Evolutionary conservation across 2,329 filamentous ascomycete species (phyloP).

Genomic region (Aspergillus neotritici): DNA sequence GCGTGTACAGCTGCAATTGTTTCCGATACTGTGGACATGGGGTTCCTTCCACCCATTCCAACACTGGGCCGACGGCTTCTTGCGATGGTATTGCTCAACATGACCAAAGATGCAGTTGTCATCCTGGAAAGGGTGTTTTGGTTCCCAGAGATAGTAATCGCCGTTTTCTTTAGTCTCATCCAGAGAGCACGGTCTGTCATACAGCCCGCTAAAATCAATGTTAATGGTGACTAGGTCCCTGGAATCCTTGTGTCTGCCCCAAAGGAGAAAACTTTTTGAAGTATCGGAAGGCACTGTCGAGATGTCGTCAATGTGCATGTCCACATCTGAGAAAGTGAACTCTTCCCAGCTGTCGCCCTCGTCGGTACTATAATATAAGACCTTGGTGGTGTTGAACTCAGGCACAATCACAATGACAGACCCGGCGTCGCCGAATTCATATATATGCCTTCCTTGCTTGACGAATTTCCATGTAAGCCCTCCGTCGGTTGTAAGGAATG

Average conservation of each 20-base stretch:
- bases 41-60: constrained; percentile 72
- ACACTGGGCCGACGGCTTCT: constrained; percentile 71
- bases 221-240: constrained; percentile 66
- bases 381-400: constrained; percentile 61
- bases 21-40: constrained; percentile 62
- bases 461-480: constrained; percentile 81
- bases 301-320: constrained; percentile 71
- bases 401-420: constrained; percentile 85
- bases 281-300: constrained; percentile 84
- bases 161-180: constrained; percentile 55
- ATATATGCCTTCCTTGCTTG: constrained; percentile 83
- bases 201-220: constrained; percentile 79
- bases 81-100: constrained; percentile 80
- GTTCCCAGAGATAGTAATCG: constrained; percentile 82
- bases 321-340: constrained; percentile 65
- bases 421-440: constrained; percentile 94
- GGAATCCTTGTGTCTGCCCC: constrained; percentile 58
- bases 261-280: constrained; percentile 85
- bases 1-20: constrained; percentile 77
- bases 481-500: constrained; percentile 87
- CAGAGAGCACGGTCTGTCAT: constrained; percentile 63
- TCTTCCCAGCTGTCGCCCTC: constrained; percentile 75
- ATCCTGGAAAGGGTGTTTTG: constrained; percentile 71
- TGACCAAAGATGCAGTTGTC: constrained; percentile 91
- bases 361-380: constrained; percentile 70